Percentiles rank a stretch among this genome's conserved stretches.
These are phyloP conservation scores for Pichia thaimueangensis DNA, from an alignment of 805 yeast genomes.

Conservation along the genomic window DNA sequence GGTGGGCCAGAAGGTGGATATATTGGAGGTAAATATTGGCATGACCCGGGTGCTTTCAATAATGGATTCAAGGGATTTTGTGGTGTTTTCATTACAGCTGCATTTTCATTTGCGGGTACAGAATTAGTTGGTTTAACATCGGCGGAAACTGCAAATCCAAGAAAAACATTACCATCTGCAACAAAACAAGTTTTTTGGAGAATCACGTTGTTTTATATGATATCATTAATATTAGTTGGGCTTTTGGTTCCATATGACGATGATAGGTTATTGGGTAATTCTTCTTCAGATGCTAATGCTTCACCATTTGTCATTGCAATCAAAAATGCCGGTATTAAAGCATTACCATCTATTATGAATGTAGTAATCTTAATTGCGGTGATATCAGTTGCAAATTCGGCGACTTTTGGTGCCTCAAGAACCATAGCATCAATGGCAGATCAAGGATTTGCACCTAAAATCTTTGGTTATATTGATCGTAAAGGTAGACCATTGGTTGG, in stretches of 20 bases:
- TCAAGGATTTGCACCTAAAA: slow-evolving; percentile 61
- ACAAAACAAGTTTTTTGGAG: slow-evolving; percentile 59
- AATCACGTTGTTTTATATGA: slow-evolving; percentile 47
- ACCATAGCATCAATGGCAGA: slow-evolving; percentile 61
- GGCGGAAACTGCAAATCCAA: slow-evolving; percentile 54
- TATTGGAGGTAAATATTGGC: slow-evolving; percentile 56
- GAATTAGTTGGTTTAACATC: slow-evolving; percentile 58
- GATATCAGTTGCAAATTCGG: slow-evolving; percentile 69
- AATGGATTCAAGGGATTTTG: slow-evolving; percentile 52
- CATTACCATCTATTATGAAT: slow-evolving; percentile 66
- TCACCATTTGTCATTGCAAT: slow-evolving; percentile 77
- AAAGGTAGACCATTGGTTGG: slow-evolving; percentile 75
- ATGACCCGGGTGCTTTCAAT: slow-evolving; percentile 47
- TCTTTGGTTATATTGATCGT: slow-evolving; percentile 65
- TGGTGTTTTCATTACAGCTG: slow-evolving; percentile 53
- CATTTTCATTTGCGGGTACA: slow-evolving; percentile 57
- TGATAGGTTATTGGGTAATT: slow-evolving; percentile 38
- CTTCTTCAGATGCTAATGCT: slow-evolving; percentile 48
- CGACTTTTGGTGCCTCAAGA: slow-evolving; percentile 70
- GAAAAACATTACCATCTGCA: slow-evolving; percentile 53
- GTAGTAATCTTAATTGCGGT: slow-evolving; percentile 70
- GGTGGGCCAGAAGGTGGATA: slow-evolving; percentile 55
- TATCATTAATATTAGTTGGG: slow-evolving; percentile 43
- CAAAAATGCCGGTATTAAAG: slow-evolving; percentile 51
- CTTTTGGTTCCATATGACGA: slow-evolving; percentile 51